Evolutionary conservation across 1,139 yeast genomes (phyloP).

Genomic region (Lodderomyces beijingensis): DNA sequence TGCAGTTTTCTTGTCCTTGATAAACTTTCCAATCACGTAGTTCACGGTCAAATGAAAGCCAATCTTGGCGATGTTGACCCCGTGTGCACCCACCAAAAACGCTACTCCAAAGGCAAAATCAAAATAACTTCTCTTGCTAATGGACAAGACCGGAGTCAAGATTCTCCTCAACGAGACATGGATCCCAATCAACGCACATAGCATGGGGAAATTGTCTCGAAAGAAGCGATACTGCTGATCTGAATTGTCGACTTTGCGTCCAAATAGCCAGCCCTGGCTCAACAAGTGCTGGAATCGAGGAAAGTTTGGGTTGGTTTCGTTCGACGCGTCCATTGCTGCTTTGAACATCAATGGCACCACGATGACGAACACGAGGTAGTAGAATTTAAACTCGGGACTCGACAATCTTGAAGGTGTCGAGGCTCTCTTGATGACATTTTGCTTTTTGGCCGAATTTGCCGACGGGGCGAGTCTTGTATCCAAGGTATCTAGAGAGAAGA

Average conservation of each 20-base stretch:
- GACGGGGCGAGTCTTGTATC: slow-evolving; percentile 70
- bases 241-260: slow-evolving; percentile 81
- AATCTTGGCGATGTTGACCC: slow-evolving; percentile 64
- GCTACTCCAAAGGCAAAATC: slow-evolving; percentile 70
- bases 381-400: slow-evolving; percentile 68
- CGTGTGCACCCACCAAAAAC: slow-evolving; percentile 76
- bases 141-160: slow-evolving; percentile 17
- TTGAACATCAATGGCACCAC: slow-evolving; percentile 80
- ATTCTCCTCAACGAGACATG: slow-evolving; percentile 53
- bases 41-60: slow-evolving; percentile 52
- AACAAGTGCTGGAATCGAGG: slow-evolving; percentile 56
- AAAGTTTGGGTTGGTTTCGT: slow-evolving; percentile 75
- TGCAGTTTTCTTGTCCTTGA: slow-evolving; percentile 27
- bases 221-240: slow-evolving; percentile 88
- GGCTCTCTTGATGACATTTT: slow-evolving; percentile 40
- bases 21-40: slow-evolving; percentile 48
- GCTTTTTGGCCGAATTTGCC: slow-evolving; percentile 37
- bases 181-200: slow-evolving; percentile 47
- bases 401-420: slow-evolving; percentile 60
- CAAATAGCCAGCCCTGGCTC: slow-evolving; percentile 71
- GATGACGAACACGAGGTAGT: slow-evolving; percentile 55
- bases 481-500: slow-evolving; percentile 71
- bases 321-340: slow-evolving; percentile 79
- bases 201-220: slow-evolving; percentile 68
- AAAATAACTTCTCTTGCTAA: slow-evolving; percentile 44